Base-by-base conservation (phyloP, 148 eudicot genomes). In the Amaranthus hypochondriacus region DNA sequence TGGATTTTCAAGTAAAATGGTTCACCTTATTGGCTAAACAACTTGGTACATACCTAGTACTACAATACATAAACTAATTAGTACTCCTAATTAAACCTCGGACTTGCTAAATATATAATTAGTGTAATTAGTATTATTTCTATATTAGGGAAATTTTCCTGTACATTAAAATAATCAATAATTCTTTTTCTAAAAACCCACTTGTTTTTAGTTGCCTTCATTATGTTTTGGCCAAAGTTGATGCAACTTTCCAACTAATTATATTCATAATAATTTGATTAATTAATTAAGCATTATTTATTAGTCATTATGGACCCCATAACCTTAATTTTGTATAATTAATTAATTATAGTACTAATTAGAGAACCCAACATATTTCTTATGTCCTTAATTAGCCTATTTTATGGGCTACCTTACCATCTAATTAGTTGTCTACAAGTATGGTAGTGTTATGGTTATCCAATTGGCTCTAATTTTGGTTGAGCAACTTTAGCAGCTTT, bases 81-180 rank as follows among this genome's bases (percentile, higher is more conserved):
- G 7, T 28, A 28, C 54, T 66, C 4, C 62, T 15, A 56, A 65
- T 18, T 75, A 66, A 75, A 75, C 77, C 77, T 66, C 77, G 77
- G 71, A 74, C 77, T 67, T 66, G 1, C 77, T 53, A 56, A 56
- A 66, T 42, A 5, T 44, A 18, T 58, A 57, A 15, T 58, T 47
- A 6, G 52, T 47, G 44, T 46, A 65, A 47, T 65, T 48, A n/a
- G 51, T 65, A 66, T 18, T 49, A 13, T 48, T 66, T 48, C 69
- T 66, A 66, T 0, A 66, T 10, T 2, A 7, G 69, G 69, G 21
- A 66, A 66, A 48, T 66, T 28, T 66, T 13, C 13, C 69, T 66
- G 55, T 49, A 6, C 14, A 66, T 48, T 47, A 39, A 61, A 21
- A 8, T 21, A 61, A 48, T 47, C 6, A 12, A 65, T 13, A 44